Percentiles rank a stretch among this genome's conserved stretches.
Conservation (phyloP, 106 monocot species). For the Agapanthus africanus region DNA sequence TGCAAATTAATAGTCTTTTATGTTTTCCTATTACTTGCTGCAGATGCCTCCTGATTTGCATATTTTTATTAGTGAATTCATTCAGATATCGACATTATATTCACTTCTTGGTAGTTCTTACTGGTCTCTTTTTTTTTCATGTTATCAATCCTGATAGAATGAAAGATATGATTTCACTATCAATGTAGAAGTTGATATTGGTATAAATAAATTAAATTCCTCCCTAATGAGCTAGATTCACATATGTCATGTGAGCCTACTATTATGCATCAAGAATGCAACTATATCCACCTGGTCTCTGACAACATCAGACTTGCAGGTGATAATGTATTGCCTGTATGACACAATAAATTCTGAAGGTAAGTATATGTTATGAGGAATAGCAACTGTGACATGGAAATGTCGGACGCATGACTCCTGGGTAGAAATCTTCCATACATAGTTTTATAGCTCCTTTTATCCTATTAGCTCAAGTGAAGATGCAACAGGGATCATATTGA, state of each 20-base stretch:
- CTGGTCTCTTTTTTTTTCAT: too few relatives aligned
- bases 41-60: background rate
- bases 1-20: conserved; percentile 1
- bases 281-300: background rate
- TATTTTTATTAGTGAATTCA: background rate
- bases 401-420: background rate
- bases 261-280: background rate
- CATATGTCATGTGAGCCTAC: background rate
- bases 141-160: background rate
- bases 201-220: background rate
- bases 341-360: background rate
- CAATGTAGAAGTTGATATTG: background rate
- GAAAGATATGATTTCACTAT: background rate
- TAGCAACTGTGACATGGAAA: background rate
- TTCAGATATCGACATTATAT: background rate
- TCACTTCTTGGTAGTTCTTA: background rate
- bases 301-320: background rate
- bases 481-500: background rate
- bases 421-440: background rate
- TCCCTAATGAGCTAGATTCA: background rate
- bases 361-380: background rate
- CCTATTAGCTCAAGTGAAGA: background rate
- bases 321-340: background rate
- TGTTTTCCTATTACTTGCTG: background rate
- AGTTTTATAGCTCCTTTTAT: background rate